Conservation (phyloP, 305 asterid species). For the Rubia peregrina region DNA sequence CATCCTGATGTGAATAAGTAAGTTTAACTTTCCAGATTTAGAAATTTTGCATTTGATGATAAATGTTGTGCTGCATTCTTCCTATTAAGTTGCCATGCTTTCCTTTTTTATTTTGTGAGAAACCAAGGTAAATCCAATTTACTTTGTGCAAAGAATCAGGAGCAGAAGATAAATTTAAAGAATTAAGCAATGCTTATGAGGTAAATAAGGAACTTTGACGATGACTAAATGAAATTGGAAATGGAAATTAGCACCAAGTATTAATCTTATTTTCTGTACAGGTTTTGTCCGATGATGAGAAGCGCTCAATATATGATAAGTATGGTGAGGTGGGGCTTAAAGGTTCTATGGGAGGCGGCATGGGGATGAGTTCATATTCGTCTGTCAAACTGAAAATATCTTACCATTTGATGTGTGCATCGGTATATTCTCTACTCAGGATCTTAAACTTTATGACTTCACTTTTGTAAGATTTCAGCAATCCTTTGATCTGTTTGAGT, state of each 20-base stretch:
- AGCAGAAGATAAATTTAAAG: constrained; percentile 92
- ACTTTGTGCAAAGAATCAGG: constrained; percentile 59
- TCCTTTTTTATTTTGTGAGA: background rate
- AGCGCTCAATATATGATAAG: constrained; percentile 82
- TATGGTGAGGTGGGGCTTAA: constrained; percentile 98
- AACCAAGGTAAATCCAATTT: constrained; percentile 16
- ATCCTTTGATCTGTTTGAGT: constrained; percentile 89
- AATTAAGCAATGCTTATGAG: constrained; percentile 97
- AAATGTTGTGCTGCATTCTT: background rate
- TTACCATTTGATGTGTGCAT: constrained; percentile 1
- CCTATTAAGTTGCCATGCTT: background rate
- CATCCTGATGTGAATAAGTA: constrained; percentile 99
- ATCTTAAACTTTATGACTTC: constrained; percentile 20
- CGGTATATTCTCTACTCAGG: constrained; percentile 3
- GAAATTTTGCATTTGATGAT: background rate
- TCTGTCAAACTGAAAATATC: background rate
- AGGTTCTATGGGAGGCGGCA: constrained; percentile 58
- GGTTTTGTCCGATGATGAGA: constrained; percentile 94
- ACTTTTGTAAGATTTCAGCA: constrained; percentile 75
- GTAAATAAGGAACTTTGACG: constrained; percentile 31
- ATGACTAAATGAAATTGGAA: background rate
- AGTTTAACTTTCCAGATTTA: constrained; percentile 16
- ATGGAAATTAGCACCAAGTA: background rate
- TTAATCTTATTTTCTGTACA: constrained; percentile 21
- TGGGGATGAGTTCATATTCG: constrained; percentile 63